phyloP scores from a whole-genome alignment of 2,329 filamentous ascomycete species.

The Pyricularia sp. region DNA sequence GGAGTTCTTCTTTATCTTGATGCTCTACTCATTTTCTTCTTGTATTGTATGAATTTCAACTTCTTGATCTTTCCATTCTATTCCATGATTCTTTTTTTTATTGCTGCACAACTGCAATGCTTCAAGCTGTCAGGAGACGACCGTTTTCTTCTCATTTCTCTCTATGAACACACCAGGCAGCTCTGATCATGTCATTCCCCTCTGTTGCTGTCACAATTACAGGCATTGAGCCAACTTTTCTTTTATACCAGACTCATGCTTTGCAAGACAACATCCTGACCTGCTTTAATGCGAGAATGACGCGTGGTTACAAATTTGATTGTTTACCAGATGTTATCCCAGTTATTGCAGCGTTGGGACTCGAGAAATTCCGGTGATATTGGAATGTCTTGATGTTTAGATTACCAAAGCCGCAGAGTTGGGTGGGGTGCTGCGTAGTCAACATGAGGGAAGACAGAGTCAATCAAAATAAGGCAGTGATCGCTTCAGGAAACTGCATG shows the following conservation, averaged over 20 bases:
- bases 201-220: background rate
- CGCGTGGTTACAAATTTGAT: background rate
- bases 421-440: no score
- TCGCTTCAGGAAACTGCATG: no score
- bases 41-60: background rate
- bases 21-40: background rate
- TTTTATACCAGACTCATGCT: background rate
- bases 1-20: conserved; percentile 1
- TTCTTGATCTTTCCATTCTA: conserved; percentile 1
- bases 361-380: no score
- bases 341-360: background rate
- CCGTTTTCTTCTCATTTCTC: background rate
- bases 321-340: background rate
- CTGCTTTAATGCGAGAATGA: background rate
- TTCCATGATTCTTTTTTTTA: background rate
- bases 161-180: background rate
- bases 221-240: background rate
- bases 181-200: background rate
- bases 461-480: no score
- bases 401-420: no score
- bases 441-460: no score
- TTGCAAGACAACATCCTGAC: background rate
- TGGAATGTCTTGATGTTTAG: no score
- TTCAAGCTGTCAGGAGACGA: background rate
- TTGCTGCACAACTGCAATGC: background rate